Evolutionary conservation across 768 basidiomycete species (phyloP), one percentile per base, ranked within the genome.

Genomic region (Boletus reticuloceps): DNA sequence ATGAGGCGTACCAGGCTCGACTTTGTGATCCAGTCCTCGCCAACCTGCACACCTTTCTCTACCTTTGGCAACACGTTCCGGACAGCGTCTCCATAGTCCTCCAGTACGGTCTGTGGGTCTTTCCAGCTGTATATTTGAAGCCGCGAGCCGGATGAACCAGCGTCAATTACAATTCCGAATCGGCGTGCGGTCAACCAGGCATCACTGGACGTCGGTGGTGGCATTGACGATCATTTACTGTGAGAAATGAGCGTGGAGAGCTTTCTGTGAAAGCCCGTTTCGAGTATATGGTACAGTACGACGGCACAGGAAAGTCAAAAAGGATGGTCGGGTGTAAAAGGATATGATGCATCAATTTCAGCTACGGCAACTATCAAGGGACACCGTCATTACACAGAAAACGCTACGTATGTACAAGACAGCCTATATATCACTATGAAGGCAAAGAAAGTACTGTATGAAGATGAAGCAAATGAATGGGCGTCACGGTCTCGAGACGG

Each of bases 71-170:
- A 73, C 4, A 76, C 74, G 56, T 81, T 75, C 11, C 79, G 74
- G 8, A 82, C 78, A 17, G 76, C 71, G 22, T 76, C 74, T 53
- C 76, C 76, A 47, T 80, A 76, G 54, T 82, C 77, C 53, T 82
- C 77, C 17, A 80, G 76, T 42, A 85, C 76, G 9, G 78, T 69
- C 53, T 82, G 79, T 20, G 95, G 88, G 69, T 98, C 88, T 59
- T 82, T 82, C 97, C 96, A 99, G 70, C 91, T 94, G 75, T 99
- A 98, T 62, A 98, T 93, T 71, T 98, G 95, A 36, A 98, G 77
- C 51, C 97, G 79, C 6, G 96, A 98, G 29, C 97, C 97, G 22
- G 94, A 98, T 69, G 94, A 97, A 57, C 97, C 97, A 68, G 97
- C 97, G 77, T 99, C 97, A 72, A 99, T 92, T 58, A 98, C 94